Evolutionary conservation across 2,329 filamentous ascomycete genomes (phyloP), one percentile per base, ranked within the genome.

Genomic region (Sporothrix humicola): DNA sequence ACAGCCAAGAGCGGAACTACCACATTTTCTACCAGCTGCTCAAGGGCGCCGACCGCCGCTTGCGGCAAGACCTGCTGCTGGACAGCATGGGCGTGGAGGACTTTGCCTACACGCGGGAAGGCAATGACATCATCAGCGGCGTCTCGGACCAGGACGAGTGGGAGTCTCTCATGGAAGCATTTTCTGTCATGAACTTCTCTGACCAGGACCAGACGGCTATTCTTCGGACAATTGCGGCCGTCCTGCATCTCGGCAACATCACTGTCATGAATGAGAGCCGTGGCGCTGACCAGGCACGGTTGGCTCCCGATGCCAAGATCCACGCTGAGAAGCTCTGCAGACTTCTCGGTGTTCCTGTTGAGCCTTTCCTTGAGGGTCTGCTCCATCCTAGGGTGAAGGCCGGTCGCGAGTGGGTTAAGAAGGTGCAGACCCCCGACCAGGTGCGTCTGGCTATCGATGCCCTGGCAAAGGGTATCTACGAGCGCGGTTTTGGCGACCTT

Each of bases 11-110:
- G 83, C 90, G 96, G 72, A 99, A 97, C 79, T 99, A 99, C 81
- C 96, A 99, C 81, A 87, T 99, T 73, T 99, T 99, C 82, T 99
- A 99, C 80, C 97, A 99, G 82, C 87, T 99, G 17, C 85, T 99
- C 3, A 93, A 92, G 77, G 96, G 97, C 31, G 94, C 95, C 0
- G 92, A 94, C 79, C 82, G 84, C 31, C 85, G 87, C 66, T 88
- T 95, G 83, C 94, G 93, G 78, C 89, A 91, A 71, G 90, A 93
- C 13, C 91, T 98, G 73, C 84, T 97, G 46, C 84, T 99, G 1
- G 89, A 91, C 59, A 90, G 90, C 58, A 85, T 94, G 71, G 91
- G 92, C 73, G 91, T 95, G 0, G 91, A 94, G 73, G 92, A 97
- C 79, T 99, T 99, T 82, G 89, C 93, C 20, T 99, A 99, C 80